These are phyloP conservation scores for Syzygium jambos DNA, from an alignment of 345 rosid genomes.

Conservation along the genomic window DNA sequence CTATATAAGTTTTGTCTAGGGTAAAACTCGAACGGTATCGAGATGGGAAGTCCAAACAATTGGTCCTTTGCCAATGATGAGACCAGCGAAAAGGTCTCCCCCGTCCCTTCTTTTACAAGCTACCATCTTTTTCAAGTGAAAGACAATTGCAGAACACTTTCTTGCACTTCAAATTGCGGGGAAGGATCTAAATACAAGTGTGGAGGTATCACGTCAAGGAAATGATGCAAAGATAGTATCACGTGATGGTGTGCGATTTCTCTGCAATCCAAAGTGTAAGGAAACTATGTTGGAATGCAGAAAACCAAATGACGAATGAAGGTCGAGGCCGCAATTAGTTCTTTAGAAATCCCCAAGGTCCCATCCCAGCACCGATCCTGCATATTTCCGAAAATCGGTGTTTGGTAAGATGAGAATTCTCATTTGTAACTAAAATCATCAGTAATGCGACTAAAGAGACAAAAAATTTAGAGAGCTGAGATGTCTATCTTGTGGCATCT, in stretches of 20 bases:
- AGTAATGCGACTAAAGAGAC: background rate
- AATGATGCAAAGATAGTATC: background rate
- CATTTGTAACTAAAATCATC: background rate
- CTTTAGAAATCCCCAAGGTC: conserved; percentile 83
- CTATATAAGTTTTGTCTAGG: background rate
- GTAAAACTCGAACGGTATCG: background rate
- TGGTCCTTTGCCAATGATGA: background rate
- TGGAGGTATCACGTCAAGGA: background rate
- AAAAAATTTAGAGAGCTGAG: background rate
- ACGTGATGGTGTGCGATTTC: background rate
- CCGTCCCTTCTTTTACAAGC: background rate
- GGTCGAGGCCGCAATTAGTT: background rate
- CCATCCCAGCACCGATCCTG: conserved; percentile 89
- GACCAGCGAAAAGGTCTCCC: background rate
- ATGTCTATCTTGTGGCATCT: background rate
- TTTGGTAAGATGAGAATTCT: background rate
- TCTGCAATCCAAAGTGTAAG: background rate
- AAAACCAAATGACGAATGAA: background rate
- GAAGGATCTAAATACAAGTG: background rate
- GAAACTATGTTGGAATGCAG: background rate
- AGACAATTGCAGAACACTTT: background rate
- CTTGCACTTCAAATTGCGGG: background rate
- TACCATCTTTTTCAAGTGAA: background rate
- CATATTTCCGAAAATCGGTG: background rate
- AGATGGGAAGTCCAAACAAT: background rate